Evolutionary conservation across 371 early-diverging fungal genomes (phyloP).

Genomic region (Cladochytrium tenue): DNA sequence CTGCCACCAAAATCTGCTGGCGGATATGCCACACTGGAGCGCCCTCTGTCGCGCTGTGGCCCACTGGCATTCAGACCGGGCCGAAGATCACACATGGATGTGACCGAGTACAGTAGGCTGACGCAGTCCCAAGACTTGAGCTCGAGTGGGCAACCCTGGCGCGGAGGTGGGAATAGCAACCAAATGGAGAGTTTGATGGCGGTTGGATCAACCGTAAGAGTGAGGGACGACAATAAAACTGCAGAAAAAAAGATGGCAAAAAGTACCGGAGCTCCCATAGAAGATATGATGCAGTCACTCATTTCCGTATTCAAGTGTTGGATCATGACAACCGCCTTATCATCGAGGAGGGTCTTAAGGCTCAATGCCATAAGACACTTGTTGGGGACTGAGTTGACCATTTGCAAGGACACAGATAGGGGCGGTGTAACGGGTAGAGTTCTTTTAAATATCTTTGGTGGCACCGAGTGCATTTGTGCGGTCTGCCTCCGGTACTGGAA

Average conservation of each 20-base stretch:
- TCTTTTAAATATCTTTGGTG: slow-evolving; percentile 7
- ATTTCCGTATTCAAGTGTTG: too few relatives aligned
- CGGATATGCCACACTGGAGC: neutral
- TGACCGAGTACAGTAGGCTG: neutral
- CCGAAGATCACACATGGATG: neutral
- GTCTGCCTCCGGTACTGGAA: slow-evolving; percentile 25
- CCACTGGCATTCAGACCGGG: neutral
- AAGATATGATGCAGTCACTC: too few relatives aligned
- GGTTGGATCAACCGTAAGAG: too few relatives aligned
- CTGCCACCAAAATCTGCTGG: neutral
- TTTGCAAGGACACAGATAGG: neutral
- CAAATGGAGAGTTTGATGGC: too few relatives aligned
- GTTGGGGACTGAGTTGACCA: neutral
- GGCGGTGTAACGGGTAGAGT: slow-evolving; percentile 2
- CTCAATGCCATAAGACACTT: neutral
- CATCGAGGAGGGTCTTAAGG: neutral
- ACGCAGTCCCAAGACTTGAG: neutral
- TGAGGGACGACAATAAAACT: too few relatives aligned
- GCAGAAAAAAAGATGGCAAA: too few relatives aligned
- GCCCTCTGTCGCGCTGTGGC: neutral
- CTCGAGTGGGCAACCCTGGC: neutral
- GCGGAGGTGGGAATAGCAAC: too few relatives aligned
- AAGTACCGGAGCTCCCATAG: too few relatives aligned
- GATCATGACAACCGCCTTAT: too few relatives aligned
- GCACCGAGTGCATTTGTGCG: neutral